These are phyloP conservation scores for Cymbidium sinense DNA, from an alignment of 106 monocot genomes.

Conservation along the genomic window DNA sequence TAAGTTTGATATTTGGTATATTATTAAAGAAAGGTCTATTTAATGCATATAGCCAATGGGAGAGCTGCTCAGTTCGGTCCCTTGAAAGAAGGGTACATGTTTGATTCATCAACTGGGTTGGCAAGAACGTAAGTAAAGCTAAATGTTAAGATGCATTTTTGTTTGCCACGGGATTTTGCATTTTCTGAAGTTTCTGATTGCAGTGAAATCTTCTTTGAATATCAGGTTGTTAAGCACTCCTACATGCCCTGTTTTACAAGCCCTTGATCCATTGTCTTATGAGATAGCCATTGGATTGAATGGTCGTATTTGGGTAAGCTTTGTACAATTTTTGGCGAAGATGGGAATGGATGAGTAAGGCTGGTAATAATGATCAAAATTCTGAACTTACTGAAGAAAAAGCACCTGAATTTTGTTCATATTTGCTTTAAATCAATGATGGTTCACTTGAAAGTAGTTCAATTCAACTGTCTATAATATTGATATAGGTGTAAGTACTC, in stretches of 20 bases:
- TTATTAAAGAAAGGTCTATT: background rate
- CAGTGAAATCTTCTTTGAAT: background rate
- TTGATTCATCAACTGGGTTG: conserved; percentile 82
- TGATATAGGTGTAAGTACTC: too few relatives aligned
- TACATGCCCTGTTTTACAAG: conserved; percentile 74
- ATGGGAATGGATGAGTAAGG: too few relatives aligned
- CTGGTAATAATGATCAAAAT: too few relatives aligned
- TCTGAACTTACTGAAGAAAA: too few relatives aligned
- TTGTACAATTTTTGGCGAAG: background rate
- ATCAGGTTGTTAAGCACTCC: conserved; percentile 69
- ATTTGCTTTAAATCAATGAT: too few relatives aligned
- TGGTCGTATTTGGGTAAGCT: conserved; percentile 86
- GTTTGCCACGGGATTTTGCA: too few relatives aligned
- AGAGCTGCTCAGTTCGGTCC: conserved; percentile 84
- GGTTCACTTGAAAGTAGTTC: too few relatives aligned
- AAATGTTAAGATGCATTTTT: background rate
- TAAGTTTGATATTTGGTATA: too few relatives aligned
- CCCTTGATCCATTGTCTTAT: conserved; percentile 70
- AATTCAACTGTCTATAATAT: too few relatives aligned
- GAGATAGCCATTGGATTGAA: conserved; percentile 88
- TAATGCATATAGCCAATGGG: conserved; percentile 45
- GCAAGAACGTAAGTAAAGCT: conserved; percentile 52
- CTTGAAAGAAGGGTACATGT: conserved; percentile 87
- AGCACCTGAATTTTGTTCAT: too few relatives aligned
- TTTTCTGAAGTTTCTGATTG: background rate